phyloP scores from a whole-genome alignment of 768 basidiomycete species.

The Mycena vitilis region DNA sequence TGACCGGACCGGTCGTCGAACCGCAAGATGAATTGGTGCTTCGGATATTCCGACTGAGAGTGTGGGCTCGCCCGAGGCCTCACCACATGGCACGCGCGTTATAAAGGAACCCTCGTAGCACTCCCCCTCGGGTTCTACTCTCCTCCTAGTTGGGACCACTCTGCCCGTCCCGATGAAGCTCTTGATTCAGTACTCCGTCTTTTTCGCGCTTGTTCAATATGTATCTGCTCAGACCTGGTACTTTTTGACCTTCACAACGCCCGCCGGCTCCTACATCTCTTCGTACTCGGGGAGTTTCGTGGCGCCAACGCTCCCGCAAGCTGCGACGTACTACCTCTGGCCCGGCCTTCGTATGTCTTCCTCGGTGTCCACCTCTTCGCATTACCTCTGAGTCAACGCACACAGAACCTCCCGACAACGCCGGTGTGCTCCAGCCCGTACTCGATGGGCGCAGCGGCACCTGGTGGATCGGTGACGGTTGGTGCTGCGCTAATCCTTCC shows the following conservation, averaged over 20 bases:
- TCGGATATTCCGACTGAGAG: conserved; percentile 19
- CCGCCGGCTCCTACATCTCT: conserved; percentile 29
- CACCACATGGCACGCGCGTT: conserved; percentile 8
- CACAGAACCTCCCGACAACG: conserved; percentile 28
- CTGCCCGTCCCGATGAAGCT: conserved; percentile 1
- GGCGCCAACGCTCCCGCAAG: conserved; percentile 27
- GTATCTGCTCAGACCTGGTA: conserved; percentile 29
- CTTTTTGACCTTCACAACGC: conserved; percentile 30
- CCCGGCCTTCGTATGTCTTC: conserved; percentile 29
- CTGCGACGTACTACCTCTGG: conserved; percentile 34
- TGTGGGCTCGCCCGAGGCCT: conserved; percentile 13
- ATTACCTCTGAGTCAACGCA: background rate
- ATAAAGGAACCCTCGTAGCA: background rate
- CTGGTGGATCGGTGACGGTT: conserved; percentile 33
- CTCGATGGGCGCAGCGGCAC: conserved; percentile 31
- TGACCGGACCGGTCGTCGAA: conserved; percentile 5
- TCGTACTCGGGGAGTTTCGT: conserved; percentile 29
- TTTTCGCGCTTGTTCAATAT: conserved; percentile 13
- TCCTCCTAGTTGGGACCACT: background rate
- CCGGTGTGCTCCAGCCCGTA: conserved; percentile 30
- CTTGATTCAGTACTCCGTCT: background rate
- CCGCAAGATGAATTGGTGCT: background rate
- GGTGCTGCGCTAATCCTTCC: conserved; percentile 27
- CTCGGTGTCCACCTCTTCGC: background rate
- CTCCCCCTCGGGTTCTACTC: background rate